Evolutionary conservation across 257 asterid genomes (phyloP), one percentile per base, ranked within the genome.

Genomic region (Solanum chmielewskii): DNA sequence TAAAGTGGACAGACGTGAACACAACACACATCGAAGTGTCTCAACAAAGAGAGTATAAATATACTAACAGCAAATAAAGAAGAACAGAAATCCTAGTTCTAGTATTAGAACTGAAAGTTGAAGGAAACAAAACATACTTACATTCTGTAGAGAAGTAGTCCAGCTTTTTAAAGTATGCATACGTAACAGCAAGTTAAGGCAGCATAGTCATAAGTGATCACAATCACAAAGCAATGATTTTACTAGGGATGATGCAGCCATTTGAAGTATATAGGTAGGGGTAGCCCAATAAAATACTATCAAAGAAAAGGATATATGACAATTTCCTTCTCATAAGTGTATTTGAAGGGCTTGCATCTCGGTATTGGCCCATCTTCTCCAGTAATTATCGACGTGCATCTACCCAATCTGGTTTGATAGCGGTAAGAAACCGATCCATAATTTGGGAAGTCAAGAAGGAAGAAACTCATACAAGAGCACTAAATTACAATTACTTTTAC

Each of bases 301-400:
- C 44, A 88, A 3, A 68, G 56, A 81, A 64, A 56, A 95, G 99
- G 99, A 96, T 96, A 96, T 96, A 96, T 96, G 88, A 96, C 99
- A 88, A 97, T 97, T 90, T 97, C 99, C 91, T 97, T 97, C 95
- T 97, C 99, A 84, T 95, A 97, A 31, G 99, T 96, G 95, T 97
- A 96, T 92, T 97, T 97, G 84, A 96, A 97, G 68, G 99, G 99
- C 93, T 97, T 97, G 99, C 99, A 97, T 92, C 99, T 97, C 42
- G 99, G 99, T 90, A 96, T 97, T 60, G 99, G 98, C 84, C 99
- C 99, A 91, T 97, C 99, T 93, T 96, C 99, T 35, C 99, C 99
- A 2, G 99, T 97, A 86, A 92, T 92, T 85, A 96, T 95, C 42
- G 94, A 93, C 59, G 99, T 94, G 89, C 99, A 97, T 91, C 99